Evolutionary conservation across 164 flowering plant genomes (phyloP), one percentile per base, ranked within the genome.

Genomic region (Euptelea pleiosperma): DNA sequence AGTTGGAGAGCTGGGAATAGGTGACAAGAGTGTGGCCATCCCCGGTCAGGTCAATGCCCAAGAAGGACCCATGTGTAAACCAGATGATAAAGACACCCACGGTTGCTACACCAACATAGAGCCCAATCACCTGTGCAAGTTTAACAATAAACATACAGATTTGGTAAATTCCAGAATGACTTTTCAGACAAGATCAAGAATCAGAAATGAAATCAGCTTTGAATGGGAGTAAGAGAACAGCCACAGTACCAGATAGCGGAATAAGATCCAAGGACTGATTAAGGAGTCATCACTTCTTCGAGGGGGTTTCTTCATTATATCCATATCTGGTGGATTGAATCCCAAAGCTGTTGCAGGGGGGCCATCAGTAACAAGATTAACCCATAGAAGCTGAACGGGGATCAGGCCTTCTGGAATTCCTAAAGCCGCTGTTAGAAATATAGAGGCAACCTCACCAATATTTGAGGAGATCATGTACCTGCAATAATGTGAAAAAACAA

Each of bases 311-410:
- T 75, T 84, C 97, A 91, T 87, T 50, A 91, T 77, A 65, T 91
- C 93, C 47, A 59, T 83, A 46, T 91, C 97, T 14, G 96, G 93
- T 42, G 96, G 96, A 74, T 91, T 87, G 70, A 91, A 91, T 54
- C 97, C 97, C 69, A 91, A 40, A 52, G 97, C 97, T 15, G 96
- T 91, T 43, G 97, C 97, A 60, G 97, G 97, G 12, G 96, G 96
- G 44, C 97, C 97, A 74, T 91, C 97, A 12, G 97, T 91, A 21
- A 91, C 97, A 45, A 91, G 82, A 73, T 91, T 91, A 54, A 91
- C 97, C 97, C 97, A 91, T 35, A 91, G 79, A 73, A 91, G 93
- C 77, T 91, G 97, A 52, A 91, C 94, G 29, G 98, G 98, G 39
- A 88, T 88, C 70, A 91, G 55, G 28, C 96, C 94, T 69, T 88